Conservation (phyloP, 495 filamentous ascomycete species). For the Penicillium antarcticum region DNA sequence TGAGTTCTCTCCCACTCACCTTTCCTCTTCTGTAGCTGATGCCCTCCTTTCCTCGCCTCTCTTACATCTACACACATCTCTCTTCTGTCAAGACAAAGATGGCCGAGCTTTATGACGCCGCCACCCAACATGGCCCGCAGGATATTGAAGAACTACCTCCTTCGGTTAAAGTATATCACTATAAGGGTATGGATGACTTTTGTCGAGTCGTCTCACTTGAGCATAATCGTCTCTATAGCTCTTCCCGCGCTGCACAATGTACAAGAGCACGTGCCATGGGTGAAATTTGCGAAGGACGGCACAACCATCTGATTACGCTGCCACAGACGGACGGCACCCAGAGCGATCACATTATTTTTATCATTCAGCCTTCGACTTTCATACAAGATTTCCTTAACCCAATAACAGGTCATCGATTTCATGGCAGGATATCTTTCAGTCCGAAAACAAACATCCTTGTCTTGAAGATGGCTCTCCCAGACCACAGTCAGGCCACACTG, state of each 20-base stretch:
- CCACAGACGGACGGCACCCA: constrained; percentile 1
- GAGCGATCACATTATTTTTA: constrained; percentile 2
- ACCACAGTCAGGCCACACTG: neutral
- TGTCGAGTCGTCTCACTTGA: constrained; percentile 4
- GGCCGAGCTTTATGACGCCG: no score
- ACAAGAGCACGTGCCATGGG: no score
- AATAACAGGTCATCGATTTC: neutral
- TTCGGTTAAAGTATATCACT: constrained; percentile 7
- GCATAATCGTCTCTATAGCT: constrained; percentile 1
- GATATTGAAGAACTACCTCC: constrained; percentile 3
- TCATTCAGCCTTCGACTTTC: neutral
- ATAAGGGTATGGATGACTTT: neutral
- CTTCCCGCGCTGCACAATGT: neutral
- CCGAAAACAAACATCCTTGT: neutral
- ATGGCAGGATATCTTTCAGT: neutral
- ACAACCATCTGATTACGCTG: no score
- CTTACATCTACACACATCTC: no score
- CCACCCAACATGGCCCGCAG: neutral
- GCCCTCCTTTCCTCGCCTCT: no score
- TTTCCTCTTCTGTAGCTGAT: neutral
- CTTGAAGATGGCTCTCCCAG: neutral
- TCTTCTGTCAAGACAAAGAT: neutral
- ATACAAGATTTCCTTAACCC: neutral
- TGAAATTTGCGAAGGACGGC: neutral
- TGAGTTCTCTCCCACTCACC: no score